These are phyloP conservation scores for Noccaea caerulescens DNA, from an alignment of 345 rosid genomes.

Conservation along the genomic window DNA sequence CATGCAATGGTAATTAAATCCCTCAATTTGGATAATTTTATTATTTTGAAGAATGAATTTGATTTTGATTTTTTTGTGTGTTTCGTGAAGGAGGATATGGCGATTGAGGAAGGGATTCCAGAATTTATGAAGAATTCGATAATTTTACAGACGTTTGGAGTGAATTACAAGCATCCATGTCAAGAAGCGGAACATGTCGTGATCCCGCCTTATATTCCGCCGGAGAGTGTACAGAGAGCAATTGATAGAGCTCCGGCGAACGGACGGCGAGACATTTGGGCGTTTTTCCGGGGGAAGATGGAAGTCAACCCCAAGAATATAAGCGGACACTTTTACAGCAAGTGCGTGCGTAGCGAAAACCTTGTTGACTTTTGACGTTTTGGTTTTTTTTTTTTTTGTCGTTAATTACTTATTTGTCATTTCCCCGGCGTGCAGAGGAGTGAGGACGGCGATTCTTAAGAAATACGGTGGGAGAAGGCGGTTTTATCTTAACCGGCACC, in stretches of 20 bases:
- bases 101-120: slow-evolving; percentile 80
- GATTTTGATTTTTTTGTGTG: neutral
- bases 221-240: slow-evolving; percentile 59
- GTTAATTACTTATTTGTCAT: slow-evolving; percentile 23
- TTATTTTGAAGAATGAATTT: neutral
- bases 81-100: slow-evolving; percentile 72
- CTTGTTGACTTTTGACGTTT: slow-evolving; percentile 11
- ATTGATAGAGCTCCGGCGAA: slow-evolving; percentile 48
- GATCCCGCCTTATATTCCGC: slow-evolving; percentile 89
- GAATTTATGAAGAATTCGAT: slow-evolving; percentile 82
- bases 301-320: slow-evolving; percentile 93
- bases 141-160: slow-evolving; percentile 90
- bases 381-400: neutral
- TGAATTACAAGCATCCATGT: slow-evolving; percentile 80
- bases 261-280: slow-evolving; percentile 76
- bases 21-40: neutral
- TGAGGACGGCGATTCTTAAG: slow-evolving; percentile 84
- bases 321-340: slow-evolving; percentile 94
- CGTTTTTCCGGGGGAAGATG: slow-evolving; percentile 93
- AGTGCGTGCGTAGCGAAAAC: slow-evolving; percentile 49
- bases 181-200: slow-evolving; percentile 82
- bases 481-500: slow-evolving; percentile 72
- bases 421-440: slow-evolving; percentile 56
- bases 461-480: slow-evolving; percentile 67
- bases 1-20: slow-evolving; percentile 70